phyloP scores from a whole-genome alignment of 129 eudicot genomes.

The Pulicaria dysenterica region DNA sequence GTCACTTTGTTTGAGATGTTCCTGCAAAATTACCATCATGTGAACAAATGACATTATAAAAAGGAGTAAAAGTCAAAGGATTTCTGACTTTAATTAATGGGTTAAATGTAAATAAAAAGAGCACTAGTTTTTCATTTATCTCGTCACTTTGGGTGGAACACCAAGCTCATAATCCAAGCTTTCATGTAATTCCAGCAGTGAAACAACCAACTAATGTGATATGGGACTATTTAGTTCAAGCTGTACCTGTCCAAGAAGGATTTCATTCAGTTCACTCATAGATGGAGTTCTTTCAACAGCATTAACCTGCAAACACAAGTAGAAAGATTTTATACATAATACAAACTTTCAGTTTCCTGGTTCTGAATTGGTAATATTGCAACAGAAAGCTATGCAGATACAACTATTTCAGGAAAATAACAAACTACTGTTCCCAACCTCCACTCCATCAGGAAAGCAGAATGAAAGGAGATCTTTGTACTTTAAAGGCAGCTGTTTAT shows the following conservation, averaged over 20 bases:
- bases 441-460: slow-evolving; percentile 97
- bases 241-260: slow-evolving; percentile 90
- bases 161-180: slow-evolving; percentile 7
- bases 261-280: slow-evolving; percentile 97
- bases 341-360: slow-evolving; percentile 9
- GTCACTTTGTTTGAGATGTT: slow-evolving; percentile 86
- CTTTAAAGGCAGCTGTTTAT: slow-evolving; percentile 79
- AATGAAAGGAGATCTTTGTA: slow-evolving; percentile 92
- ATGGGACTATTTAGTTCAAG: not conserved
- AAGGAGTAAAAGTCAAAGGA: not conserved
- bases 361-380: slow-evolving; percentile 2
- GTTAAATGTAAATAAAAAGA: slow-evolving; percentile 1
- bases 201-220: slow-evolving; percentile 15
- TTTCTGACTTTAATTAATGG: not conserved
- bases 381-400: slow-evolving; percentile 9
- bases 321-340: slow-evolving; percentile 18
- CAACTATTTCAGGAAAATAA: slow-evolving; percentile 24
- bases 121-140: slow-evolving; percentile 10
- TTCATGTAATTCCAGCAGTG: slow-evolving; percentile 15
- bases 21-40: slow-evolving; percentile 60
- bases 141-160: slow-evolving; percentile 11
- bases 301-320: slow-evolving; percentile 67
- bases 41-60: slow-evolving; percentile 15
- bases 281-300: slow-evolving; percentile 95
- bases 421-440: slow-evolving; percentile 52